Conservation (phyloP, 495 filamentous ascomycete species). For the Aspergillus avenaceus region DNA sequence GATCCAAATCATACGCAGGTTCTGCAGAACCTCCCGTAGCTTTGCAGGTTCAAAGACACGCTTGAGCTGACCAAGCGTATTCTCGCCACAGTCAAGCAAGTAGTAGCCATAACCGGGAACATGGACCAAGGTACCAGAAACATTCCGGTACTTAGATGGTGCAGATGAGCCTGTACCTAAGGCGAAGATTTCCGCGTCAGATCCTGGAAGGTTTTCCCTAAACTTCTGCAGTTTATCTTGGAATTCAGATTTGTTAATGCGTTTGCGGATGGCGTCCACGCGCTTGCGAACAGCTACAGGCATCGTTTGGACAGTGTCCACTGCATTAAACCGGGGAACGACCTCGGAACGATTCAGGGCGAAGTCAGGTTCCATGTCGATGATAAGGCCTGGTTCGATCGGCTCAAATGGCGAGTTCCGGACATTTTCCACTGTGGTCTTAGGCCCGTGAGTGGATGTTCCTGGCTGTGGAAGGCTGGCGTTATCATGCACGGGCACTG, state of each 20-base stretch:
- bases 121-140: slow-evolving; percentile 79
- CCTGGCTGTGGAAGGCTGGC: slow-evolving; percentile 31
- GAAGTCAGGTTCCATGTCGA: slow-evolving; percentile 65
- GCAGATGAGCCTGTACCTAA: slow-evolving; percentile 86
- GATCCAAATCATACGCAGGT: slow-evolving; percentile 86
- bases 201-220: slow-evolving; percentile 54
- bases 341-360: slow-evolving; percentile 46
- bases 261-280: slow-evolving; percentile 22
- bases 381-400: slow-evolving; percentile 46
- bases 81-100: slow-evolving; percentile 88
- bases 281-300: slow-evolving; percentile 42
- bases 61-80: slow-evolving; percentile 85
- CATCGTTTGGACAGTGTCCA: slow-evolving; percentile 26
- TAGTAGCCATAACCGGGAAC: slow-evolving; percentile 82
- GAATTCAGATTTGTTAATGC: slow-evolving; percentile 22
- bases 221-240: slow-evolving; percentile 33
- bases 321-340: slow-evolving; percentile 50
- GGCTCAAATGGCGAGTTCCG: slow-evolving; percentile 22
- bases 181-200: slow-evolving; percentile 75
- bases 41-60: slow-evolving; percentile 63
- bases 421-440: slow-evolving; percentile 6
- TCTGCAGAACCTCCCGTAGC: slow-evolving; percentile 63
- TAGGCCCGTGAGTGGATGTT: slow-evolving; percentile 11
- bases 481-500: slow-evolving; percentile 58
- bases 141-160: slow-evolving; percentile 92